Percentiles rank a stretch among this genome's conserved stretches.
phyloP scores from a whole-genome alignment of 75 land plant genomes.

The Selaginella moellendorffii region DNA sequence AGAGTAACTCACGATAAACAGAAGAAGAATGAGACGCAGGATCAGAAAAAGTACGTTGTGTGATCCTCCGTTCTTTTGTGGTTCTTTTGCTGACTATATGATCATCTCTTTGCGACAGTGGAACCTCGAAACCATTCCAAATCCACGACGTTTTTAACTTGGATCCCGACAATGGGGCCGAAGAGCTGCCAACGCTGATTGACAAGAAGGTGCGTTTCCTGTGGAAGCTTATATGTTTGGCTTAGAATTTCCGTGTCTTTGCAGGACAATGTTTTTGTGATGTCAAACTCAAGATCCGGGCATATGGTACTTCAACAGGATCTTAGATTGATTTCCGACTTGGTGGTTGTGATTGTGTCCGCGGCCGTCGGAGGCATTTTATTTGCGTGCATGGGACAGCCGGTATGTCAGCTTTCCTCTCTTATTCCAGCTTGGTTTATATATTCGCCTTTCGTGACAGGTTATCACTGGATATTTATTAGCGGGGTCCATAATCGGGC shows the following conservation, averaged over 20 bases:
- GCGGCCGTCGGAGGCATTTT: conserved; percentile 88
- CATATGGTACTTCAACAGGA: conserved; percentile 93
- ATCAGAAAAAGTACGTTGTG: conserved; percentile 46
- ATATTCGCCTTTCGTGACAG: conserved; percentile 23
- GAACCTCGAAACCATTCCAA: conserved; percentile 57
- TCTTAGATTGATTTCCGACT: conserved; percentile 86
- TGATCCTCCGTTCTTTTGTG: too few relatives aligned
- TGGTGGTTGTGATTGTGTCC: conserved; percentile 89
- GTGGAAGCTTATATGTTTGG: not conserved
- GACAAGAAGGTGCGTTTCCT: conserved; percentile 50
- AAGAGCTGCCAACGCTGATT: conserved; percentile 63
- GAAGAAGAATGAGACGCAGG: conserved; percentile 78
- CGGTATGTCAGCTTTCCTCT: conserved; percentile 35
- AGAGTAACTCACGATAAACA: conserved; percentile 73
- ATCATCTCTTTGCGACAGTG: too few relatives aligned
- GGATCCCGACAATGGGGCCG: conserved; percentile 68
- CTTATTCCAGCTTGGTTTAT: not conserved
- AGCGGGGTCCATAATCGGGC: conserved; percentile 89
- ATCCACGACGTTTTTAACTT: conserved; percentile 57
- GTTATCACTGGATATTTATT: conserved; percentile 93
- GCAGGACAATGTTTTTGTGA: conserved; percentile 93
- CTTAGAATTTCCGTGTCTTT: conserved; percentile 1
- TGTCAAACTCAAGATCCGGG: conserved; percentile 81
- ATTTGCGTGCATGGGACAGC: conserved; percentile 90
- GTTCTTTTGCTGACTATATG: too few relatives aligned